Percentiles rank a stretch among this genome's conserved stretches.
Evolutionary conservation across 2,329 filamentous ascomycete genomes (phyloP).

Genomic region (Neonectria coccinea): DNA sequence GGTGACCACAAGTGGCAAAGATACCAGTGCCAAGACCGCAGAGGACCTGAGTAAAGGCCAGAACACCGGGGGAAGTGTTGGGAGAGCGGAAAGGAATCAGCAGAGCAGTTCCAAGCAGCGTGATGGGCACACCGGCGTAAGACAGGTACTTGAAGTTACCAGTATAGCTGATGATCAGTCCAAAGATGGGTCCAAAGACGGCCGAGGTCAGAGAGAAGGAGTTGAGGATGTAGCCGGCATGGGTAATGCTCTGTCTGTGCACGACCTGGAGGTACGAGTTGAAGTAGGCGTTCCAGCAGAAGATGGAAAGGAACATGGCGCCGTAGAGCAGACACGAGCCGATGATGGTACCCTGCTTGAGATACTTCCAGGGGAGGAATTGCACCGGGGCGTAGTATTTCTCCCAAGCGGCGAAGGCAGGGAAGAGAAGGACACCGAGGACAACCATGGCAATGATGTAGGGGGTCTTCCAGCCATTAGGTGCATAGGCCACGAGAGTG

Average conservation of each 20-base stretch:
- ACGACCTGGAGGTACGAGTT: constrained; percentile 65
- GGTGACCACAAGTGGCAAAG: constrained; percentile 61
- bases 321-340: constrained; percentile 58
- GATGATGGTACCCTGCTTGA: constrained; percentile 61
- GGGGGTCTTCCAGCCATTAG: constrained; percentile 60
- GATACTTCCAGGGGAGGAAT: constrained; percentile 61
- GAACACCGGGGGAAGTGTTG: constrained; percentile 56
- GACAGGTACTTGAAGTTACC: constrained; percentile 64
- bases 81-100: constrained; percentile 47
- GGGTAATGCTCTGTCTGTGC: constrained; percentile 58
- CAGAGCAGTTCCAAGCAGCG: constrained; percentile 64
- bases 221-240: constrained; percentile 61
- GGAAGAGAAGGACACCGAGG: constrained; percentile 63
- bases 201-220: constrained; percentile 62
- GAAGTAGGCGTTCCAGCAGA: constrained; percentile 59
- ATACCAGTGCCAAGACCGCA: constrained; percentile 59
- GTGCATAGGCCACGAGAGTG: constrained; percentile 58
- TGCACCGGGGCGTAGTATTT: constrained; percentile 60
- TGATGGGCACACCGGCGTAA: constrained; percentile 63
- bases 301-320: constrained; percentile 54
- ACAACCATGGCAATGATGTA: constrained; percentile 67
- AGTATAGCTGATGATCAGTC: constrained; percentile 55
- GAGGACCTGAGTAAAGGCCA: constrained; percentile 64
- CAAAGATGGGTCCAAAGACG: constrained; percentile 54
- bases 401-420: constrained; percentile 68